A percentile compares a stretch with the other conserved stretches of the same genome.
phyloP scores from a whole-genome alignment of 1,139 yeast species.

The Candida freyschussii region DNA sequence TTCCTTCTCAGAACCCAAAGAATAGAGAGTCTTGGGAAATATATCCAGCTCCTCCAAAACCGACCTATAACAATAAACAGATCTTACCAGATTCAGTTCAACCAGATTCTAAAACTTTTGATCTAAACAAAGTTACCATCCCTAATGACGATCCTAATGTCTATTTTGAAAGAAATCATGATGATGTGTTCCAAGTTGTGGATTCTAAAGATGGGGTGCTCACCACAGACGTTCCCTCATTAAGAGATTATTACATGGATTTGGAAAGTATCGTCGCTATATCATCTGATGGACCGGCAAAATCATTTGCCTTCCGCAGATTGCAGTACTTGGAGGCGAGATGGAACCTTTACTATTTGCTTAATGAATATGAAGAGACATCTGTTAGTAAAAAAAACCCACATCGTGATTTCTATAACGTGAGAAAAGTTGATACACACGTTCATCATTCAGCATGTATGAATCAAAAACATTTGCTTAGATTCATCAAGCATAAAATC shows the following conservation, averaged over 20 bases:
- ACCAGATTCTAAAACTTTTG: constrained; percentile 52
- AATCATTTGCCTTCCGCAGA: constrained; percentile 92
- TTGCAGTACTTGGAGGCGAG: constrained; percentile 92
- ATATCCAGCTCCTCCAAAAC: constrained; percentile 93
- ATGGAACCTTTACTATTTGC: constrained; percentile 84
- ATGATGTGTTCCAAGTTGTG: constrained; percentile 57
- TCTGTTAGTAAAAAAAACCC: constrained; percentile 82
- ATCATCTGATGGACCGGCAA: constrained; percentile 95
- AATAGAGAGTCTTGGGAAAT: constrained; percentile 66
- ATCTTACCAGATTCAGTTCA: constrained; percentile 32
- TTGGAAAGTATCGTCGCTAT: constrained; percentile 63
- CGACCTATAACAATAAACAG: constrained; percentile 77
- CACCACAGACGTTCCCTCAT: constrained; percentile 50
- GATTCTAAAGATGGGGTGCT: constrained; percentile 28
- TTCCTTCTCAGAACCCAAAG: constrained; percentile 77
- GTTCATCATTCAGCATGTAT: constrained; percentile 98
- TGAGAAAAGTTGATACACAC: constrained; percentile 97
- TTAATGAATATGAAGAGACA: constrained; percentile 90
- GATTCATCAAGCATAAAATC: constrained; percentile 90
- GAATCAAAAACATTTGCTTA: constrained; percentile 94
- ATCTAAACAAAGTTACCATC: constrained; percentile 53
- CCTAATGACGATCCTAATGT: constrained; percentile 54
- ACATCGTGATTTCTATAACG: constrained; percentile 96
- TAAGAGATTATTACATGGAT: constrained; percentile 81
- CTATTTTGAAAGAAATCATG: constrained; percentile 48